Base-by-base conservation (phyloP, 306 rosid species). In the Clitoria ternatea region DNA sequence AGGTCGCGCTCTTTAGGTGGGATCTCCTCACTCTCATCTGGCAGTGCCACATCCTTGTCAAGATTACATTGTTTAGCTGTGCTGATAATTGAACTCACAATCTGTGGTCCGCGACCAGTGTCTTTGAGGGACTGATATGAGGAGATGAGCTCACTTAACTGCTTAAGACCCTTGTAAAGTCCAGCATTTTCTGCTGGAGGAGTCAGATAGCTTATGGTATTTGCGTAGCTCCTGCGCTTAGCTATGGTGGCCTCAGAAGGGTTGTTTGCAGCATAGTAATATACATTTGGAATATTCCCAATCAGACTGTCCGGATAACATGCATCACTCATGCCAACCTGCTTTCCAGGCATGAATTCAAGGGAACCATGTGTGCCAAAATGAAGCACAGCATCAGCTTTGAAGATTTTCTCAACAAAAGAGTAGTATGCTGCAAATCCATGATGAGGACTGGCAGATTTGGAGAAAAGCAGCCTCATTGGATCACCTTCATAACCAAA, bases 171-270 rank as follows among this genome's bases (percentile, higher is more conserved):
- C 79, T 91, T 95, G 96, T 91, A 91, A 4, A 95, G 96, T 72
- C 99, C 99, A 6, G 99, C 99, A 82, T 95, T 95, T 81, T 95
- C 99, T 7, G 99, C 97, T 2, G 99, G 99, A 66, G 97, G 99
- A 40, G 99, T 95, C 79, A 95, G 82, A 80, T 95, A 95, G 72
- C 99, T 95, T 61, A 95, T 95, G 61, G 99, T 95, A 69, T 95
- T 95, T 22, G 99, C 99, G 61, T 95, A 95, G 82, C 99, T 95
- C 56, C 97, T 61, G 49, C 99, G 96, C 65, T 95, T 95, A n/a
- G 99, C 99, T 64, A 95, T 89, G 23, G 99, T 95, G 54, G 99
- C 99, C 77, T 95, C 99, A 0, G 99, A 95, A 24, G 99, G 99
- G 54, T 95, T 95, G 69, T 95, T 95, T 36, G 97, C 99, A 33